Evolutionary conservation across 78 protist species (phyloP), one percentile per base, ranked within the genome.

Genomic region (Ministeria vibrans): DNA sequence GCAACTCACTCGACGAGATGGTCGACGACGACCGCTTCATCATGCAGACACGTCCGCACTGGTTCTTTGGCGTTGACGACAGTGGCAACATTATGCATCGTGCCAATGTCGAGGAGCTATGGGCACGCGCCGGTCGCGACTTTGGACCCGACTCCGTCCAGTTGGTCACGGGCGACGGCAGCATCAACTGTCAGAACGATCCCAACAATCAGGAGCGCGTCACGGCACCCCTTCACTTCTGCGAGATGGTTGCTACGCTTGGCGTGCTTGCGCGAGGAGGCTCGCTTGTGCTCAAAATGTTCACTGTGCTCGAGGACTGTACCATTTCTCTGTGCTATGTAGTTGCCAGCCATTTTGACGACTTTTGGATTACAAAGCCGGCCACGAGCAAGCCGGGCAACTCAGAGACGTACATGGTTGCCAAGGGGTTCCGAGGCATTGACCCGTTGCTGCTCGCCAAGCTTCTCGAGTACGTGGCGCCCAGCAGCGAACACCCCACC

Each of bases 41-140:
- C 76, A 2, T 34, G 34, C 75, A 49, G 30, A 83, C 87, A 27
- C 38, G 6, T 4, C 28, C 0, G 27, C 15, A 71, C 34, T 83
- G 87, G 87, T 55, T 61, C 72, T 83, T 78, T 74, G 87, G 87
- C 2, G 75, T 7, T 9, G 87, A 83, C 77, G 43, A 78, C 68
- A 71, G 74, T 32, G 87, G 87, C 49, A 51, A 77, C 74, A 46
- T 83, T 25, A 4, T 68, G 41, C 53, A 66, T 39, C 78, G 23
- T 2, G 63, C n/a, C 36, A 83, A 83, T 73, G 42, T 83, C 1
- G 23, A 4, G 11, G 63, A 49, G 38, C 15, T 49, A 13, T 82
- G 86, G 86, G 75, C 20, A 9, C 78, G 73, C 34, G 53, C 32
- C 49, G 53, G 32, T 3, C 32, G 45, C 18, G 7, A 41, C 6